Base-by-base conservation (phyloP, 2,329 filamentous ascomycete species). In the Penicillium palitans region DNA sequence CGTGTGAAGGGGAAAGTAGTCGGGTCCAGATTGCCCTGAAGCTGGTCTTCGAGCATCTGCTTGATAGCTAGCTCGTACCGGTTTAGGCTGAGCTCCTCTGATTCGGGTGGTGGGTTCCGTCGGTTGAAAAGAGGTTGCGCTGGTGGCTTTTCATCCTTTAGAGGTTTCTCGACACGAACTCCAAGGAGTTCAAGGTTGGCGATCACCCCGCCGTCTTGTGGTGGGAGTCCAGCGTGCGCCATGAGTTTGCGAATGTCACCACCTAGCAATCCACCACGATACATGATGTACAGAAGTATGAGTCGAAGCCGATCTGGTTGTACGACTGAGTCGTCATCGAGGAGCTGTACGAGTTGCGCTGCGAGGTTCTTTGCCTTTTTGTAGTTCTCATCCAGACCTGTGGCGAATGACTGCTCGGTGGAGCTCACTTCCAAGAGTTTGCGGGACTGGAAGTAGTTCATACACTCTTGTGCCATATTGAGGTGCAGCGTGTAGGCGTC, bases 391-490 rank as follows among this genome's bases (percentile, higher is more conserved):
- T 98, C 95, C 6, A 97, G 79, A 0, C 95, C 95, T 0, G 95
- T 98, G 10, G 93, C 90, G 64, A 99, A 82, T 29, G 87, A 91
- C 81, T 98, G 95, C 76, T 99, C 95, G 6, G 93, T 84, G 0
- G 90, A 89, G 13, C 92, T 92, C 58, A 98, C 82, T 70, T 99
- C 95, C 7, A 90, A 84, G 7, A 99, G 81, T 71, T 96, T 96
- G 72, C 88, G 85, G 52, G 86, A 80, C 72, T 96, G 88, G 68
- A 99, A 99, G 39, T 90, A 85, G 67, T 91, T 91, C 93, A 98
- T 98, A 73, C 92, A 96, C 72, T 96, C 92, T 72, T 97, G 90
- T 2, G 95, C 95, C 93, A 99, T 98, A 66, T 88, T 93, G 42
- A 99, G 81, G 76, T 99, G 95, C 54, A 99, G 80, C 0, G 93